Evolutionary conservation across 164 flowering plant species (phyloP).

Genomic region (Umbilicus rupestris): DNA sequence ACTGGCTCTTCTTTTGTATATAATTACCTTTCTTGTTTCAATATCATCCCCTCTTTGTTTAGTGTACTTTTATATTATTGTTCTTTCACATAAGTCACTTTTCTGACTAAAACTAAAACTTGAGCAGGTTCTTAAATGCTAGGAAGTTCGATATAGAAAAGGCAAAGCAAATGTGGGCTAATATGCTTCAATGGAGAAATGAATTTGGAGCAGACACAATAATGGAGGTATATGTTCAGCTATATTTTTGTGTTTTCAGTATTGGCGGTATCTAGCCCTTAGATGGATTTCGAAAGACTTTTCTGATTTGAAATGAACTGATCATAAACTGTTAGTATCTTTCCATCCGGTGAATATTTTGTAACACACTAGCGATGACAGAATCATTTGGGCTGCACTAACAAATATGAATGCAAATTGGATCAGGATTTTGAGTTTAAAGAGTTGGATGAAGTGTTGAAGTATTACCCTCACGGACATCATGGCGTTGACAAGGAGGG

Average conservation of each 20-base stretch:
- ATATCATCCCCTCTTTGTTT: background rate
- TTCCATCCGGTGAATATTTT: background rate
- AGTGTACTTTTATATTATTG: background rate
- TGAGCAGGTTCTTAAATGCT: slow-evolving; percentile 8
- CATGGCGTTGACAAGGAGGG: slow-evolving; percentile 11
- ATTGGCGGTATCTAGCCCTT: background rate
- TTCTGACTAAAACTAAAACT: background rate
- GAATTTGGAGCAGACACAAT: slow-evolving; percentile 11
- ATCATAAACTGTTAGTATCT: background rate
- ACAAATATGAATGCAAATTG: background rate
- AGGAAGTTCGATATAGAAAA: slow-evolving; percentile 7
- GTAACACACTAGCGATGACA: background rate
- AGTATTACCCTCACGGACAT: slow-evolving; percentile 9
- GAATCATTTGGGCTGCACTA: background rate
- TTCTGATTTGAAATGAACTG: background rate
- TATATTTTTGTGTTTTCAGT: background rate
- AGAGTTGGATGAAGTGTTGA: slow-evolving; percentile 9
- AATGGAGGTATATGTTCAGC: slow-evolving; percentile 1
- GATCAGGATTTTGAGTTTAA: slow-evolving; percentile 8
- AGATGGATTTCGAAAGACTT: too few species aligned
- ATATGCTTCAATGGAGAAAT: slow-evolving; percentile 8
- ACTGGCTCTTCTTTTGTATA: background rate
- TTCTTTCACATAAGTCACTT: background rate
- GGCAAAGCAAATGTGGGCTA: slow-evolving; percentile 11
- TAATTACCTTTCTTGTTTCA: background rate